Evolutionary conservation across 441 rosid genomes (phyloP).

Genomic region (Jatropha podagrica): DNA sequence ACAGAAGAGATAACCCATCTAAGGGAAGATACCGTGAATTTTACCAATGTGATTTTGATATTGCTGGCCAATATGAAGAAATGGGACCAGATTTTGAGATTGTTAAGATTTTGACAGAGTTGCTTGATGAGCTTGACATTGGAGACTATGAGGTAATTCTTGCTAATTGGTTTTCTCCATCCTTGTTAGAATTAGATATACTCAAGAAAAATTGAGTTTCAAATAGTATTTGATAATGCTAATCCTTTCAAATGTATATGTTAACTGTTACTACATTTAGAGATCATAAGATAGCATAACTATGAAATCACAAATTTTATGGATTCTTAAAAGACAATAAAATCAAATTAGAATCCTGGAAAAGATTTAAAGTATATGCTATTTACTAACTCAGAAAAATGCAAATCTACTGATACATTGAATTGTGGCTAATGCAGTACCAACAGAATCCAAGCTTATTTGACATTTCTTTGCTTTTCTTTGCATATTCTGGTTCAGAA

Average conservation of each 20-base stretch:
- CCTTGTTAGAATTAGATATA: background rate
- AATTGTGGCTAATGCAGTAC: background rate
- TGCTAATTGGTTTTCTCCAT: background rate
- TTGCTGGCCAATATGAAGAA: constrained; percentile 79
- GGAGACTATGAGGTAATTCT: constrained; percentile 80
- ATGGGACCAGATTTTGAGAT: constrained; percentile 98
- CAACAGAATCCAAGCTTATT: background rate
- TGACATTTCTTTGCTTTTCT: background rate
- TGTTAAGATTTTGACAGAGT: constrained; percentile 69
- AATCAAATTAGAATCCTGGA: background rate
- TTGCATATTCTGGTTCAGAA: constrained; percentile 1
- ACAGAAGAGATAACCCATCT: constrained; percentile 92
- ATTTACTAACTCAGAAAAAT: background rate
- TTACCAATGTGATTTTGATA: constrained; percentile 95
- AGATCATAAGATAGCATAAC: background rate
- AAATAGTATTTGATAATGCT: background rate
- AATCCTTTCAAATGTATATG: background rate
- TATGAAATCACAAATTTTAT: background rate
- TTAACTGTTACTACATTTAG: background rate
- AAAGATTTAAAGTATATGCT: constrained; percentile 1
- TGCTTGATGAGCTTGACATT: constrained; percentile 72
- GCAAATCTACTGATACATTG: background rate
- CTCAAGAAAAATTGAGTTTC: background rate
- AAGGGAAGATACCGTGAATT: constrained; percentile 95
- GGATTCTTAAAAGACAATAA: background rate